Conservation (phyloP, 257 asterid species). For the Fraxinus cuspidata region DNA sequence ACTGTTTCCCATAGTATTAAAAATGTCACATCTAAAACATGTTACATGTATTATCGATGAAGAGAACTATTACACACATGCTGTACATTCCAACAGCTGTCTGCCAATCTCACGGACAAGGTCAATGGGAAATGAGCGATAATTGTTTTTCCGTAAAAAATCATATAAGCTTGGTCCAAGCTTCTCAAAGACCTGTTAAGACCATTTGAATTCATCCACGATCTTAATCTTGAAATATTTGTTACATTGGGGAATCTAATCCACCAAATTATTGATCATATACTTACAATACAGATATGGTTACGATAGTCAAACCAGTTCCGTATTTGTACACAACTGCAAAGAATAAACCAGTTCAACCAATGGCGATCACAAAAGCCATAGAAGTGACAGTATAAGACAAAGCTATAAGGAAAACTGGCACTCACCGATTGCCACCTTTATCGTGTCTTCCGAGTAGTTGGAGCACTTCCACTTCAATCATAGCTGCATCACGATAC, state of each 20-base stretch:
- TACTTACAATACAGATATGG: conserved; percentile 99
- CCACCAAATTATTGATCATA: conserved; percentile 66
- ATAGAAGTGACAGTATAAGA: conserved; percentile 14
- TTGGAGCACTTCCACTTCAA: conserved; percentile 87
- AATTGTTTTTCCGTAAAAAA: conserved; percentile 98
- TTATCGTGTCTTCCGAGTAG: conserved; percentile 82
- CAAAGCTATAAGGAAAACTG: not conserved
- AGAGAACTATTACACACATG: conserved; percentile 94
- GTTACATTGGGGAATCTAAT: conserved; percentile 66
- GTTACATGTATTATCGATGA: conserved; percentile 17
- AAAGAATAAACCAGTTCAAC: conserved; percentile 88
- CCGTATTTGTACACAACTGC: conserved; percentile 99
- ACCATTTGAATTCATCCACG: conserved; percentile 77
- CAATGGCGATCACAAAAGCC: conserved; percentile 39
- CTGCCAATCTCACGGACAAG: conserved; percentile 99
- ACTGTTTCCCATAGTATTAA: too few species aligned
- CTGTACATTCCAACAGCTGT: conserved; percentile 97
- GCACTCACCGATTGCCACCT: conserved; percentile 79
- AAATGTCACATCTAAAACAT: conserved; percentile 2
- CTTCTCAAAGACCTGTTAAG: conserved; percentile 99
- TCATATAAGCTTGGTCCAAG: conserved; percentile 99
- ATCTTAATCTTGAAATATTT: conserved; percentile 33
- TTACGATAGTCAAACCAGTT: conserved; percentile 37
- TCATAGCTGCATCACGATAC: conserved; percentile 90
- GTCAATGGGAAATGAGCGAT: conserved; percentile 97